phyloP scores from a whole-genome alignment of 108 stramenopile species.

The Nannochloropsis oceanica region DNA sequence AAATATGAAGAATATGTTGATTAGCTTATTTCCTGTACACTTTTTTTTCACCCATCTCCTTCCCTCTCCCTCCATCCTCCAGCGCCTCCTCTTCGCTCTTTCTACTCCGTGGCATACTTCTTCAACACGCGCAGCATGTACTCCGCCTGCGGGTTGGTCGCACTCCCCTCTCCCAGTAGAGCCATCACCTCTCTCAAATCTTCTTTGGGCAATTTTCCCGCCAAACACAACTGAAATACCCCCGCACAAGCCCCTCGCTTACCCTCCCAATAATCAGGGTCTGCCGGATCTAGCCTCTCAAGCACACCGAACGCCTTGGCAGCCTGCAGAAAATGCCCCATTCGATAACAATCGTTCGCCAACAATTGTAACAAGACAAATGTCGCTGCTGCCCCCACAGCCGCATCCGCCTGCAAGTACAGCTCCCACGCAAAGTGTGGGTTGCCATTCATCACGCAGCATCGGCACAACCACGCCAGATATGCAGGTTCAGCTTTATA shows the following conservation, averaged over 20 bases:
- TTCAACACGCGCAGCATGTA: conserved; percentile 51
- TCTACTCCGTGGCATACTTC: conserved; percentile 46
- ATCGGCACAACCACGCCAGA: conserved; percentile 52
- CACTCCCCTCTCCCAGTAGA: conserved; percentile 46
- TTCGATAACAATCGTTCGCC: conserved; percentile 65
- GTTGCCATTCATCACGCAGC: conserved; percentile 57
- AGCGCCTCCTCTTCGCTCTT: background rate
- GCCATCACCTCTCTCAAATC: conserved; percentile 47
- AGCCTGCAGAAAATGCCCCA: conserved; percentile 52
- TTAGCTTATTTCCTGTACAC: too few species aligned
- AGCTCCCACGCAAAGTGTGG: conserved; percentile 64
- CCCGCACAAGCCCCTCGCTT: conserved; percentile 61
- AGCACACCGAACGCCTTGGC: conserved; percentile 56
- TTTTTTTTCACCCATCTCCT: too few species aligned
- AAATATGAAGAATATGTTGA: too few species aligned
- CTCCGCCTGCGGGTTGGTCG: conserved; percentile 52
- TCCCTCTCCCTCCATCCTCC: background rate
- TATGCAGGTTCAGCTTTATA: conserved; percentile 44
- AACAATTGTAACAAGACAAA: conserved; percentile 60
- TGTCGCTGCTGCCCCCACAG: conserved; percentile 24
- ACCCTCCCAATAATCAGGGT: conserved; percentile 67
- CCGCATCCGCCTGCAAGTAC: conserved; percentile 56
- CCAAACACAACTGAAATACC: conserved; percentile 50
- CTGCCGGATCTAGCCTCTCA: conserved; percentile 47
- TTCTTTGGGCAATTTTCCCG: conserved; percentile 44